These are phyloP conservation scores for Salix koriyanagi DNA, from an alignment of 345 rosid genomes.

Conservation along the genomic window DNA sequence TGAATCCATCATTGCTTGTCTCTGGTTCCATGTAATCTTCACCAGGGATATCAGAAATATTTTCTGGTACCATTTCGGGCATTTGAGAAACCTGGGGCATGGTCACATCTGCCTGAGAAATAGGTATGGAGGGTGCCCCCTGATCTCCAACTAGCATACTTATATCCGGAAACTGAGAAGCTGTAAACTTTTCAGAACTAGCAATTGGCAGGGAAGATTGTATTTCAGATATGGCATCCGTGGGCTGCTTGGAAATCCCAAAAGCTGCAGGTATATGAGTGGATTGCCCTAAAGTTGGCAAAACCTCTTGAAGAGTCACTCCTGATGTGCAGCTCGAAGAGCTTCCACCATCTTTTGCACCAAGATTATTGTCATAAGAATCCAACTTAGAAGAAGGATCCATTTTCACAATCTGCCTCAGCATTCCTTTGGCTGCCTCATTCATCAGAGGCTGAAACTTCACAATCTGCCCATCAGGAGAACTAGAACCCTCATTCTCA, in stretches of 20 bases:
- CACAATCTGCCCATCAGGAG: conserved; percentile 85
- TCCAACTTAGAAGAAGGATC: conserved; percentile 50
- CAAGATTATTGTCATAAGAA: conserved; percentile 41
- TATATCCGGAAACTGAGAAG: conserved; percentile 39
- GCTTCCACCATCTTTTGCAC: conserved; percentile 43
- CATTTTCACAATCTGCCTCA: conserved; percentile 62
- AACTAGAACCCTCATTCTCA: conserved; percentile 40
- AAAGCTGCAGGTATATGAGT: conserved; percentile 24
- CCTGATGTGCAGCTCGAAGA: conserved; percentile 48
- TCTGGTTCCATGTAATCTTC: conserved; percentile 42
- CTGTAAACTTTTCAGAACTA: conserved; percentile 43
- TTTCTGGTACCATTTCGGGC: conserved; percentile 48
- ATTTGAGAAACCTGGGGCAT: conserved; percentile 49
- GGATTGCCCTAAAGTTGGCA: conserved; percentile 47
- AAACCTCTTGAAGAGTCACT: conserved; percentile 77
- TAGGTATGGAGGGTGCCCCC: conserved; percentile 36
- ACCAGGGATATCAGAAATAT: conserved; percentile 30
- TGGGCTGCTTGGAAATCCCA: conserved; percentile 26
- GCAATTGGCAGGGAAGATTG: conserved; percentile 35
- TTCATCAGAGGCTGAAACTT: conserved; percentile 78
- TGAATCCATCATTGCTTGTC: conserved; percentile 35
- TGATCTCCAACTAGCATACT: conserved; percentile 44
- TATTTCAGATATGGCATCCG: conserved; percentile 41
- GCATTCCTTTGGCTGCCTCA: conserved; percentile 65
- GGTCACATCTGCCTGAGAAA: conserved; percentile 40